A percentile compares a stretch with the other conserved stretches of the same genome.
These are phyloP conservation scores for Mrakia hoshinonis DNA, from an alignment of 768 basidiomycete species.

Conservation along the genomic window DNA sequence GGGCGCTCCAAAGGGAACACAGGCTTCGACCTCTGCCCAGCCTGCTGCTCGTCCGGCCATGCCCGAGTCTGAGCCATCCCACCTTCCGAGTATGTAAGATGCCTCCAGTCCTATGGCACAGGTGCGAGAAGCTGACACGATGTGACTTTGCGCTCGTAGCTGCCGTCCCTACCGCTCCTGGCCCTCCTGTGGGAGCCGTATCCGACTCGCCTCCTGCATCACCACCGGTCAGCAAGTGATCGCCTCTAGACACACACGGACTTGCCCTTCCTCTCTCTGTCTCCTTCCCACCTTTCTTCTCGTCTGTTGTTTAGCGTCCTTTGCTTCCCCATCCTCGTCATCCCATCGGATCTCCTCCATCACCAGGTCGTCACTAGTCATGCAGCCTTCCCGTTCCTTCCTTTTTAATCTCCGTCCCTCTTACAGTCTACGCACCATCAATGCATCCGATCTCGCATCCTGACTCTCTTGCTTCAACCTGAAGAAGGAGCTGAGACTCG, in stretches of 20 bases:
- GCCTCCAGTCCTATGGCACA: too few species aligned
- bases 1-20: neutral
- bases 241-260: too few species aligned
- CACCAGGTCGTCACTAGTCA: too few species aligned
- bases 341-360: too few species aligned
- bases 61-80: neutral
- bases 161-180: constrained; percentile 22
- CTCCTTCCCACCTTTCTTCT: neutral
- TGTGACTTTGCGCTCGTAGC: neutral
- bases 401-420: neutral
- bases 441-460: too few species aligned
- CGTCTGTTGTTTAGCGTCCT: too few species aligned
- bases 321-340: too few species aligned
- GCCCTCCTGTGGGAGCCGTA: constrained; percentile 13
- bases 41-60: neutral
- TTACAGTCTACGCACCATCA: too few species aligned
- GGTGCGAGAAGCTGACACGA: too few species aligned
- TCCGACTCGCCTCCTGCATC: neutral
- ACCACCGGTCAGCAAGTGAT: neutral
- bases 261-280: neutral
- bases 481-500: too few species aligned
- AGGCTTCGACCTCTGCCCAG: neutral
- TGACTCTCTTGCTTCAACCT: too few species aligned
- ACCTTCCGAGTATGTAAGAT: neutral
- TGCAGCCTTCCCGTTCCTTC: neutral